Base-by-base conservation (phyloP, 2,329 filamentous ascomycete species). In the Claviceps sp. region DNA sequence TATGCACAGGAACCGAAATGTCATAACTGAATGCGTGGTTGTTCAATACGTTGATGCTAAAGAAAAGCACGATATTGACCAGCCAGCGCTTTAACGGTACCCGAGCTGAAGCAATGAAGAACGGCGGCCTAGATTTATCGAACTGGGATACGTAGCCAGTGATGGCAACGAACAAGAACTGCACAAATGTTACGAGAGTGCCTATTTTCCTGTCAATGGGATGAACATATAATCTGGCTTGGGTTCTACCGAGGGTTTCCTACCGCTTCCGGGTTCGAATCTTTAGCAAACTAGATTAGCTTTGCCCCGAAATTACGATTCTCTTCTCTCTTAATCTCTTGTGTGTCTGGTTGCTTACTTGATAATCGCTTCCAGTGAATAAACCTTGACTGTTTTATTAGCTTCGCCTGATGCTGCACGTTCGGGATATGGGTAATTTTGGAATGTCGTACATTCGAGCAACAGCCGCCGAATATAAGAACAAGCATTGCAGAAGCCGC, bases 21-120 rank as follows among this genome's bases (percentile, higher is more conserved):
- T 89, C 83, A 70, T 96, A 98, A 56, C 88, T 90, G 67, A 98
- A 98, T 6, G 91, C 93, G 74, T 91, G 91, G 62, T 98, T 98
- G 70, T 98, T 98, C 63, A 98, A 71, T 53, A 97, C 81, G 61
- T 97, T 98, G 69, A 98, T 93, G 55, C 79, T 79, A 66, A 95
- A 93, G 69, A 97, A 97, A 59, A 96, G 79, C 4, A 85, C 72
- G 43, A 95, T 95, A 64, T 95, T 96, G 61, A 91, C 74, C 48
- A 87, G 64, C 90, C 93, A 97, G 64, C 88, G 85, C 47, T 77
- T 76, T 51, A 97, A 73, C 0, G 93, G 93, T 4, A 97, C 88
- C 49, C 80, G 82, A 57, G 90, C 89, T 17, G 79, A 79, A 52
- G 79, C 80, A 45, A 97, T 67, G 61, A 87, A 91, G 56, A 88